phyloP scores from a whole-genome alignment of 768 basidiomycete genomes.

The Rhodotorula paludigena region DNA sequence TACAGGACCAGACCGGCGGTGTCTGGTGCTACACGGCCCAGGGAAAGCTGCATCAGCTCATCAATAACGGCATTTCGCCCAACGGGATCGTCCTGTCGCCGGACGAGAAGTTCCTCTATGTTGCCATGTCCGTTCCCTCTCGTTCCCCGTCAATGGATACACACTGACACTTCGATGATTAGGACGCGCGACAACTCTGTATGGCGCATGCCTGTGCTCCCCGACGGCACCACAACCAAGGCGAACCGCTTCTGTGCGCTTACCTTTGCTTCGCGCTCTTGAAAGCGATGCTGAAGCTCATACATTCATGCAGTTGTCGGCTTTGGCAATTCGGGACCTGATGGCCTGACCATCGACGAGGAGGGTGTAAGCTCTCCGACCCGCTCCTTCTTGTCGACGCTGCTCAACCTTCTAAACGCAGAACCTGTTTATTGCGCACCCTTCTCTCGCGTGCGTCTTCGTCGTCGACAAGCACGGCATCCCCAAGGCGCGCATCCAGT shows the following conservation, averaged over 20 bases:
- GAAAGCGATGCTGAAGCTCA: no score
- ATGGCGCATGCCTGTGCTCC: conserved; percentile 2
- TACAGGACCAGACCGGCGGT: conserved; percentile 7
- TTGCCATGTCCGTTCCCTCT: not conserved
- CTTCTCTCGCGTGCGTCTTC: conserved; percentile 7
- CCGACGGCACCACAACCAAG: not conserved
- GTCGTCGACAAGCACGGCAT: conserved; percentile 13
- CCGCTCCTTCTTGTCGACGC: no score
- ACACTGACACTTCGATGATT: no score
- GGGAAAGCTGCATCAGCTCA: conserved; percentile 2
- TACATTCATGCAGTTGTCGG: not conserved
- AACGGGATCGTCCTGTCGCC: conserved; percentile 4
- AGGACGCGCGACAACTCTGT: not conserved
- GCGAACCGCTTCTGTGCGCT: not conserved
- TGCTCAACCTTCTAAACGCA: no score
- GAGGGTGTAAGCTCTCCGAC: not conserved
- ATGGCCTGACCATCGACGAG: conserved; percentile 8
- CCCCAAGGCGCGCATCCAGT: conserved; percentile 7
- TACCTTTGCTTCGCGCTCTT: not conserved
- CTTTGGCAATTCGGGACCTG: conserved; percentile 1
- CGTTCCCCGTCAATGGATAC: not conserved
- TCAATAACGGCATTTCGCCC: not conserved
- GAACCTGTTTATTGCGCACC: conserved; percentile 2
- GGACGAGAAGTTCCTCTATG: conserved; percentile 8
- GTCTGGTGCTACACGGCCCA: conserved; percentile 5